Conservation (phyloP, 257 asterid species). For the Solanum ossicruentum region DNA sequence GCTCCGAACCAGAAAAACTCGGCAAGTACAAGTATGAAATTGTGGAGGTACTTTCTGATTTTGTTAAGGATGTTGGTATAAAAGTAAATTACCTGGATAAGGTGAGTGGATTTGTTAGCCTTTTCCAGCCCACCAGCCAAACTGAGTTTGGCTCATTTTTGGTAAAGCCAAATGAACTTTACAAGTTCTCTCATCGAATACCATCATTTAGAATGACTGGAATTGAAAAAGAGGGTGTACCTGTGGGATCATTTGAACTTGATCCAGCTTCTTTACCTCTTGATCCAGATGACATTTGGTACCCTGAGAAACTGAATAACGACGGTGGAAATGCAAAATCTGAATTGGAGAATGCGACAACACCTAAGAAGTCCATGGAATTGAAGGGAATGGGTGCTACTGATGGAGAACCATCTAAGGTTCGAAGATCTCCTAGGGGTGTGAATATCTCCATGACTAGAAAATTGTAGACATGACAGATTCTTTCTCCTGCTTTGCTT, state of each 20-base stretch:
- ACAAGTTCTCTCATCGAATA: slow-evolving; percentile 55
- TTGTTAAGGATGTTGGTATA: slow-evolving; percentile 28
- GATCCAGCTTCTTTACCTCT: slow-evolving; percentile 70
- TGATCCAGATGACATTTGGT: slow-evolving; percentile 32
- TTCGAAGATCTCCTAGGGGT: slow-evolving; percentile 22
- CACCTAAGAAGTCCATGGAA: slow-evolving; percentile 12
- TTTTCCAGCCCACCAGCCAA: slow-evolving; percentile 32
- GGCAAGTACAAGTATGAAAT: slow-evolving; percentile 35
- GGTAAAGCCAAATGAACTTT: slow-evolving; percentile 27
- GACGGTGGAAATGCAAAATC: not conserved
- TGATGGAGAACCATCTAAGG: slow-evolving; percentile 1
- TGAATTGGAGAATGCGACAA: not conserved
- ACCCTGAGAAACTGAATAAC: slow-evolving; percentile 20
- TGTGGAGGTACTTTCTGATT: slow-evolving; percentile 60
- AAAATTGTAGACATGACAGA: not conserved
- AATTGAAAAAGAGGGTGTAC: slow-evolving; percentile 54
- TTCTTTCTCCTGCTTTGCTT: not conserved
- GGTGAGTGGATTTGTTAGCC: slow-evolving; percentile 46
- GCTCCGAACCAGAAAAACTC: slow-evolving; percentile 17
- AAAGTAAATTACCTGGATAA: slow-evolving; percentile 46
- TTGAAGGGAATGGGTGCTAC: not conserved
- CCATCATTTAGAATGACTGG: slow-evolving; percentile 45
- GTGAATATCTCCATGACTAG: not conserved
- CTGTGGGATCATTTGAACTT: slow-evolving; percentile 66
- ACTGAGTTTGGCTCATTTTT: slow-evolving; percentile 5